A percentile compares a stretch with the other conserved stretches of the same genome.
phyloP scores from a whole-genome alignment of 2,329 filamentous ascomycete genomes.

The Neocucurbitaria cava region DNA sequence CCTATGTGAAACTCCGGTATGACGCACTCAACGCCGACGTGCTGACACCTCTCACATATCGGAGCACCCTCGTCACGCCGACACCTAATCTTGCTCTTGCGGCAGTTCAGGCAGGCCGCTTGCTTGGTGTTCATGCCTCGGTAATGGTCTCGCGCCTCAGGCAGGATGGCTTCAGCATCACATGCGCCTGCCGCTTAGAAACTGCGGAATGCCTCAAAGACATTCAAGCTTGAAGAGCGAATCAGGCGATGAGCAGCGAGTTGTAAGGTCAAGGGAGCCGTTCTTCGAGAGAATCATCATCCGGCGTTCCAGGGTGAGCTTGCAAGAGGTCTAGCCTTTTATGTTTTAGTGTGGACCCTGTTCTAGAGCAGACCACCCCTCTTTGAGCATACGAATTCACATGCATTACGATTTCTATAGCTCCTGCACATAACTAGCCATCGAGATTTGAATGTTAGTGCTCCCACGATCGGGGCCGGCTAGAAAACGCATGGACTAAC shows the following conservation, averaged over 20 bases:
- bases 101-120: slow-evolving; percentile 69
- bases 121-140: slow-evolving; percentile 40
- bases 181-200: background rate
- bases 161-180: slow-evolving; percentile 11
- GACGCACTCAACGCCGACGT: slow-evolving; percentile 67
- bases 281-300: no score
- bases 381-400: background rate
- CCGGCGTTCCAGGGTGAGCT: background rate
- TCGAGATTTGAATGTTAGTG: background rate
- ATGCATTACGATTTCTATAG: background rate
- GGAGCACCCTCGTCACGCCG: slow-evolving; percentile 57
- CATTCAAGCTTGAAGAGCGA: background rate
- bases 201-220: background rate
- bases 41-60: slow-evolving; percentile 67
- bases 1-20: slow-evolving; percentile 74
- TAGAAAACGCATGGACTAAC: background rate
- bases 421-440: background rate
- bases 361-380: background rate
- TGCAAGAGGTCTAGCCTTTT: background rate
- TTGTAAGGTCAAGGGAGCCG: background rate
- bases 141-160: slow-evolving; percentile 47
- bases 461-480: background rate
- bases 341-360: background rate
- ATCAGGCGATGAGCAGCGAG: background rate
- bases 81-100: slow-evolving; percentile 73